These are phyloP conservation scores for Hypomontagnella submonticulosa DNA, from an alignment of 495 filamentous ascomycete genomes.

Conservation along the genomic window DNA sequence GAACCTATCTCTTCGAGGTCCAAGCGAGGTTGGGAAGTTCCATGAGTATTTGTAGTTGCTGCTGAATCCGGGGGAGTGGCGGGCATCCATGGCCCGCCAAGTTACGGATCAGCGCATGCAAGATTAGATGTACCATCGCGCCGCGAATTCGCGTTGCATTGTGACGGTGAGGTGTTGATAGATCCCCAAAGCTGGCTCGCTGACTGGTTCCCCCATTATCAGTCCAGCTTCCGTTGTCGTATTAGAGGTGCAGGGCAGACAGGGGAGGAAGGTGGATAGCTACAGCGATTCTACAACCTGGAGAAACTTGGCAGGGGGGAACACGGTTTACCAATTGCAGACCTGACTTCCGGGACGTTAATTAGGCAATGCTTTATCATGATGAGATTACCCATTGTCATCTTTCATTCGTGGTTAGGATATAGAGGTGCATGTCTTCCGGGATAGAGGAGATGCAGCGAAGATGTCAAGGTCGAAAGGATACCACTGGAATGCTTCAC, in stretches of 20 bases:
- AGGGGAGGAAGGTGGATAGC: slow-evolving; percentile 32
- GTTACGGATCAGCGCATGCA: slow-evolving; percentile 31
- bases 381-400: slow-evolving; percentile 28
- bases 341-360: slow-evolving; percentile 18
- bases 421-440: neutral
- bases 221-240: slow-evolving; percentile 35
- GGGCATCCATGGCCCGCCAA: slow-evolving; percentile 20
- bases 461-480: slow-evolving; percentile 6
- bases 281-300: slow-evolving; percentile 34
- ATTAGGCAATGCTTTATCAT: slow-evolving; percentile 35
- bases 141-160: slow-evolving; percentile 32
- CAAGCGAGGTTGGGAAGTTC: slow-evolving; percentile 9
- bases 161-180: slow-evolving; percentile 28
- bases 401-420: neutral
- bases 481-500: neutral
- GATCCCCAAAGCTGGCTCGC: slow-evolving; percentile 18
- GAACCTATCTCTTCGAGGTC: slow-evolving; percentile 1
- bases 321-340: slow-evolving; percentile 12
- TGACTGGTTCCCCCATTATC: slow-evolving; percentile 21
- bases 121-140: slow-evolving; percentile 39
- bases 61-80: slow-evolving; percentile 11
- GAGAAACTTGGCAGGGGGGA: slow-evolving; percentile 44
- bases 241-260: slow-evolving; percentile 29
- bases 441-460: neutral
- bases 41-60: slow-evolving; percentile 39